Evolutionary conservation across 495 filamentous ascomycete species (phyloP).

Genomic region (Aspergillus campestris): DNA sequence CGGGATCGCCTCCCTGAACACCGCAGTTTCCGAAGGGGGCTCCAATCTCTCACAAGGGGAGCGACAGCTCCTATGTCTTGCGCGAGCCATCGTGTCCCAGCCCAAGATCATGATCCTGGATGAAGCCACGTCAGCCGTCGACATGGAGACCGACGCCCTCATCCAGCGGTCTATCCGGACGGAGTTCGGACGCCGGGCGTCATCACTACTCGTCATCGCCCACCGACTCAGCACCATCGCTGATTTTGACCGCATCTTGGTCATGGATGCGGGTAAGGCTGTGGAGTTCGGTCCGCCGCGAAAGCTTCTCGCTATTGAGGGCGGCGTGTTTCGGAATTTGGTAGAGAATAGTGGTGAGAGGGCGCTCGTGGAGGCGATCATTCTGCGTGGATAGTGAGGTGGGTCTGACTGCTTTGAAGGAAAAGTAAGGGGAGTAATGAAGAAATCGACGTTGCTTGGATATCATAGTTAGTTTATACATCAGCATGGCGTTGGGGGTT

Average conservation of each 20-base stretch:
- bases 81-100: conserved; percentile 71
- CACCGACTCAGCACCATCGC: conserved; percentile 81
- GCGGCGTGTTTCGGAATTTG: conserved; percentile 60
- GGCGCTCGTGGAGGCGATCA: conserved; percentile 49
- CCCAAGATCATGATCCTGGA: conserved; percentile 85
- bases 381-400: conserved; percentile 8
- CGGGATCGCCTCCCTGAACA: conserved; percentile 49
- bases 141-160: conserved; percentile 74
- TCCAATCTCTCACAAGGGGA: conserved; percentile 82
- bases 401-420: too few relatives aligned
- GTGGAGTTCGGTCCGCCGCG: conserved; percentile 65
- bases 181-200: conserved; percentile 60
- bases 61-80: conserved; percentile 79
- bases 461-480: background rate
- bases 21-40: conserved; percentile 65
- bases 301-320: conserved; percentile 52
- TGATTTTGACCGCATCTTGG: conserved; percentile 78
- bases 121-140: conserved; percentile 83
- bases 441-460: background rate
- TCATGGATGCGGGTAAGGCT: conserved; percentile 65
- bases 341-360: conserved; percentile 69
- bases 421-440: too few relatives aligned
- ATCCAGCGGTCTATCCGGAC: conserved; percentile 78
- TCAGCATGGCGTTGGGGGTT: too few relatives aligned
- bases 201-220: conserved; percentile 77